These are phyloP conservation scores for Colletotrichum sojae DNA, from an alignment of 2,329 filamentous ascomycete species.

Conservation along the genomic window DNA sequence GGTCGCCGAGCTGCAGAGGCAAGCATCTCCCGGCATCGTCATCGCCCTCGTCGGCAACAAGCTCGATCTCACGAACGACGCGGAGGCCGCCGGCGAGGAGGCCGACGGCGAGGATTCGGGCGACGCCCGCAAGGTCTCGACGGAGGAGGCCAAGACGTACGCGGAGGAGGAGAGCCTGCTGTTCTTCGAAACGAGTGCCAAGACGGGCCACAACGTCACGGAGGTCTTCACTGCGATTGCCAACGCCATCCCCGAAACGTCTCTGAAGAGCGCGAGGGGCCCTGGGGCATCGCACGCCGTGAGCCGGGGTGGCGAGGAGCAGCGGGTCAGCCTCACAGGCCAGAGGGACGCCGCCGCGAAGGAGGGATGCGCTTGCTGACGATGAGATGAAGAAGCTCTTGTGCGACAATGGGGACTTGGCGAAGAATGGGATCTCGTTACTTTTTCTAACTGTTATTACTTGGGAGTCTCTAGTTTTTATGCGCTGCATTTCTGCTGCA, in stretches of 20 bases:
- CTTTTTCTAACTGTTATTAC: slow-evolving; percentile 18
- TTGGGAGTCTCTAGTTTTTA: slow-evolving; percentile 37
- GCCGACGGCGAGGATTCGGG: slow-evolving; percentile 74
- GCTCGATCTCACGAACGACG: slow-evolving; percentile 85
- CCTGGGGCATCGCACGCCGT: slow-evolving; percentile 72
- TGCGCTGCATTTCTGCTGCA: slow-evolving; percentile 40
- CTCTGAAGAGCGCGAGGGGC: slow-evolving; percentile 89
- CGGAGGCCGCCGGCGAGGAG: slow-evolving; percentile 61
- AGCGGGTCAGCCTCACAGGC: slow-evolving; percentile 86
- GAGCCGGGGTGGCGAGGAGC: slow-evolving; percentile 71
- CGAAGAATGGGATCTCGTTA: slow-evolving; percentile 29
- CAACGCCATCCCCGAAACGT: slow-evolving; percentile 97
- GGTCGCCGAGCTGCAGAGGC: slow-evolving; percentile 96
- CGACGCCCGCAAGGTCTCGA: slow-evolving; percentile 89
- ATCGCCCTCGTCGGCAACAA: slow-evolving; percentile 98
- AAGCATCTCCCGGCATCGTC: slow-evolving; percentile 95
- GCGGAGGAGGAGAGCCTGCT: slow-evolving; percentile 94
- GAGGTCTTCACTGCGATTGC: slow-evolving; percentile 99
- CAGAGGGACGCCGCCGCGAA: slow-evolving; percentile 82
- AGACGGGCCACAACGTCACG: slow-evolving; percentile 93
- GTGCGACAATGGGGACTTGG: slow-evolving; percentile 21
- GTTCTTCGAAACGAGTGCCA: slow-evolving; percentile 98
- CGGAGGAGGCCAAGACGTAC: slow-evolving; percentile 92
- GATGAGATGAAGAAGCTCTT: slow-evolving; percentile 15
- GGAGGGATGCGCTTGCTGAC: slow-evolving; percentile 90